These are phyloP conservation scores for Tetrastigma voinierianum DNA, from an alignment of 164 flowering plant species.

Conservation along the genomic window DNA sequence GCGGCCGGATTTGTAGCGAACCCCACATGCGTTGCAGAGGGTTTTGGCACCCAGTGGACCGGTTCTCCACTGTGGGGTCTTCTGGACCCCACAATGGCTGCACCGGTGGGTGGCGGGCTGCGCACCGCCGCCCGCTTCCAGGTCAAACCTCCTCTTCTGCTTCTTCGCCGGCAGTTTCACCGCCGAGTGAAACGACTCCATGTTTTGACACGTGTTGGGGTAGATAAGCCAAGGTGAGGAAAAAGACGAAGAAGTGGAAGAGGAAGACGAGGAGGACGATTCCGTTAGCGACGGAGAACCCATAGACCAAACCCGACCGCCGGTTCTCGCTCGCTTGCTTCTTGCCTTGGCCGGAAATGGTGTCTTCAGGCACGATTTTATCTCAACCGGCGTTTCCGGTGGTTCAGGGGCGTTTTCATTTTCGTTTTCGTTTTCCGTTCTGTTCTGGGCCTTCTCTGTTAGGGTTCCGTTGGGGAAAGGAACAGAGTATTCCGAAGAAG, in stretches of 20 bases:
- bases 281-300: constrained; percentile 30
- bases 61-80: constrained; percentile 75
- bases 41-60: constrained; percentile 70
- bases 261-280: constrained; percentile 38
- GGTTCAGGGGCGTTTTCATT: constrained; percentile 19
- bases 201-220: not conserved
- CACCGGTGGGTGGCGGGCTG: constrained; percentile 41
- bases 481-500: constrained; percentile 33
- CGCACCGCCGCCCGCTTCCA: constrained; percentile 10
- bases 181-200: constrained; percentile 10
- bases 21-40: constrained; percentile 72
- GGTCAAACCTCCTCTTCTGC: constrained; percentile 22
- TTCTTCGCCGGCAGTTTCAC: constrained; percentile 27
- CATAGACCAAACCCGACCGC: constrained; percentile 44
- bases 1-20: constrained; percentile 67
- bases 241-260: constrained; percentile 26
- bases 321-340: constrained; percentile 46
- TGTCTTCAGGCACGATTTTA: constrained; percentile 20
- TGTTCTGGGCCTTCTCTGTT: constrained; percentile 8
- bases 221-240: constrained; percentile 25
- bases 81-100: constrained; percentile 66
- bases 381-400: constrained; percentile 11
- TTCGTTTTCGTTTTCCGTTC: not conserved
- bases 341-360: constrained; percentile 55
- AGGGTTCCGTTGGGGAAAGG: constrained; percentile 21